Evolutionary conservation across 352 stramenopile genomes (phyloP).

Genomic region (Phytophthora tentaculata): DNA sequence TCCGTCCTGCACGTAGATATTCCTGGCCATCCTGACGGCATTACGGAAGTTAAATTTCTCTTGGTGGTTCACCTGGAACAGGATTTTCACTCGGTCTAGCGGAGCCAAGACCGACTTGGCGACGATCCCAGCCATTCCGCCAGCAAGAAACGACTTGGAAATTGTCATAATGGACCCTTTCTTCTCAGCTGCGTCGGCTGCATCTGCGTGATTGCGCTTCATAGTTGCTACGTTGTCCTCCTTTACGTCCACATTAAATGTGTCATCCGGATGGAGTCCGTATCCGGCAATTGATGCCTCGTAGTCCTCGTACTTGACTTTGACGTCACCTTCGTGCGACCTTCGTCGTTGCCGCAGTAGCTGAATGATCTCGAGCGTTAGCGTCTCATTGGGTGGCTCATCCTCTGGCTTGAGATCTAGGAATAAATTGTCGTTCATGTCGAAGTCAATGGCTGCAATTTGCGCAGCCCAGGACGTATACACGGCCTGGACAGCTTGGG

Average conservation of each 20-base stretch:
- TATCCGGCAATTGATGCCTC: slow-evolving; percentile 31
- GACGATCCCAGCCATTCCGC: slow-evolving; percentile 71
- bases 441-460: slow-evolving; percentile 74
- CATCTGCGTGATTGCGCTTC: slow-evolving; percentile 18
- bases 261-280: slow-evolving; percentile 26
- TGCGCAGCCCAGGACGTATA: slow-evolving; percentile 83
- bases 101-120: slow-evolving; percentile 81
- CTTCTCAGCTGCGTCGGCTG: slow-evolving; percentile 17
- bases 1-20: slow-evolving; percentile 79
- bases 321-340: slow-evolving; percentile 22
- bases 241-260: slow-evolving; percentile 20
- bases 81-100: slow-evolving; percentile 84
- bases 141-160: slow-evolving; percentile 86
- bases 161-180: slow-evolving; percentile 66
- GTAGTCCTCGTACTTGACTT: slow-evolving; percentile 28
- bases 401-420: slow-evolving; percentile 59
- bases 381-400: slow-evolving; percentile 31
- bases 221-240: neutral
- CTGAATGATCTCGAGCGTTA: slow-evolving; percentile 42
- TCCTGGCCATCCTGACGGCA: slow-evolving; percentile 53
- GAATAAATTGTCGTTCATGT: slow-evolving; percentile 73
- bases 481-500: slow-evolving; percentile 66
- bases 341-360: slow-evolving; percentile 35
- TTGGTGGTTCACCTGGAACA: slow-evolving; percentile 86
- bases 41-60: slow-evolving; percentile 80